Percentiles rank a stretch among this genome's conserved stretches.
These are phyloP conservation scores for Allomyces macrogynus DNA, from an alignment of 192 early-diverging fungal species.

Conservation along the genomic window DNA sequence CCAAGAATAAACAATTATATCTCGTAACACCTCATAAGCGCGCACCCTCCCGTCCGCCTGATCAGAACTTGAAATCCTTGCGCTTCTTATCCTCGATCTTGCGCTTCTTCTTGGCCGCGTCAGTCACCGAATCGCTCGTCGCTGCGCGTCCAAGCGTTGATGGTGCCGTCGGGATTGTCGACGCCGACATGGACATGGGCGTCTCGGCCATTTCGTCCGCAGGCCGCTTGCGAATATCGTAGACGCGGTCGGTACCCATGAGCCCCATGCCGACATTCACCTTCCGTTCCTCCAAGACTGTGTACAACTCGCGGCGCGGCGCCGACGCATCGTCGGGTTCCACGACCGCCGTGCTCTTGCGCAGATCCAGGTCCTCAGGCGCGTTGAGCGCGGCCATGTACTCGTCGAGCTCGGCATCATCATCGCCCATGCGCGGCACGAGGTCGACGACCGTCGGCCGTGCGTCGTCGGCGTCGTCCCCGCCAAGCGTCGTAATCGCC, in stretches of 20 bases:
- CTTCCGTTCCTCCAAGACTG: slow-evolving; percentile 59
- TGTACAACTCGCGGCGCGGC: slow-evolving; percentile 47
- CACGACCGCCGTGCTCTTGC: slow-evolving; percentile 14
- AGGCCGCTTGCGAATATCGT: slow-evolving; percentile 31
- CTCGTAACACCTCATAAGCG: too few relatives aligned
- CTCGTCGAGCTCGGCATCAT: slow-evolving; percentile 74
- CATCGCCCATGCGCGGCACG: slow-evolving; percentile 57
- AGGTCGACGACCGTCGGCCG: slow-evolving; percentile 49
- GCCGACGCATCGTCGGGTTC: slow-evolving; percentile 18
- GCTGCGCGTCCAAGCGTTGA: slow-evolving; percentile 50
- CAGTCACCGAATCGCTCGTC: slow-evolving; percentile 22
- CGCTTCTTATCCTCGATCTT: slow-evolving; percentile 1
- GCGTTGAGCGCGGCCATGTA: slow-evolving; percentile 15
- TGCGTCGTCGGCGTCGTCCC: slow-evolving; percentile 61
- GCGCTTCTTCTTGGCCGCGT: slow-evolving; percentile 19
- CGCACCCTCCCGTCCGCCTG: too few relatives aligned
- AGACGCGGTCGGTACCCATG: slow-evolving; percentile 87
- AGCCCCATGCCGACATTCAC: slow-evolving; percentile 44
- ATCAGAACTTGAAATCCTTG: slow-evolving; percentile 18
- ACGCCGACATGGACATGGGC: slow-evolving; percentile 81
- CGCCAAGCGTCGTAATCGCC: slow-evolving; percentile 13
- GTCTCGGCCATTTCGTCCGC: slow-evolving; percentile 14
- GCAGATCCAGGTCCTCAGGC: neutral
- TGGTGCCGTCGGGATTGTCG: slow-evolving; percentile 51
- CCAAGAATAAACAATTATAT: too few relatives aligned